phyloP scores from a whole-genome alignment of 192 early-diverging fungal genomes.

The Ambispora gerdemannii region DNA sequence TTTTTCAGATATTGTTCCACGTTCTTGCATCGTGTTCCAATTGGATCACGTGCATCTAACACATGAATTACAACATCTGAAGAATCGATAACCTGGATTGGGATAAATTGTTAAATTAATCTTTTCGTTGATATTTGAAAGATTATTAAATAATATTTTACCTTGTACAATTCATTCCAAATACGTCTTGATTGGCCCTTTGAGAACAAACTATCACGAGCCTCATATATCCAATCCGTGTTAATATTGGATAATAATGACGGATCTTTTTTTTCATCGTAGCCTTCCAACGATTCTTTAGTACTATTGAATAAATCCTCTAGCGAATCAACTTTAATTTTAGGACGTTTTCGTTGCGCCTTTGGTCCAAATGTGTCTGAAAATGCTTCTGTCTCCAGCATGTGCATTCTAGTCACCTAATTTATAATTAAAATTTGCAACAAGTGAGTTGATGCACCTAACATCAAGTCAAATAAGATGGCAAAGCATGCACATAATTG shows the following conservation, averaged over 20 bases:
- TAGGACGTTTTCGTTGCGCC: slow-evolving; percentile 92
- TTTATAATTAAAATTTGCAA: not conserved
- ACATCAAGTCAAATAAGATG: too few relatives aligned
- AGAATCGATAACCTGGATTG: slow-evolving; percentile 82
- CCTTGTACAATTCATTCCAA: slow-evolving; percentile 98
- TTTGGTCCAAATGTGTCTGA: slow-evolving; percentile 90
- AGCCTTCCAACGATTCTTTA: slow-evolving; percentile 60
- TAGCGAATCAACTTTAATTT: slow-evolving; percentile 68
- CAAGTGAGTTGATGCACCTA: too few relatives aligned
- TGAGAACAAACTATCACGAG: slow-evolving; percentile 83
- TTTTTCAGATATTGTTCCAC: slow-evolving; percentile 91
- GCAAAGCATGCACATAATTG: too few relatives aligned
- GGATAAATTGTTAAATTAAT: not conserved
- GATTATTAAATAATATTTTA: slow-evolving; percentile 25
- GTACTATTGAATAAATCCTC: slow-evolving; percentile 76
- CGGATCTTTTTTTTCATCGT: slow-evolving; percentile 64
- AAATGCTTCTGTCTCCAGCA: slow-evolving; percentile 95
- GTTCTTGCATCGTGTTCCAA: slow-evolving; percentile 89
- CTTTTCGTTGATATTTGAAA: not conserved
- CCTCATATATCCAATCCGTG: slow-evolving; percentile 68
- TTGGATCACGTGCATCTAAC: slow-evolving; percentile 96
- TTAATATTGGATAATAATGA: slow-evolving; percentile 71
- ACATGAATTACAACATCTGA: slow-evolving; percentile 96
- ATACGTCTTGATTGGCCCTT: slow-evolving; percentile 97
- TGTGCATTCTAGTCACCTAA: slow-evolving; percentile 62